These are phyloP conservation scores for Postia placenta DNA, from an alignment of 768 basidiomycete genomes.

Conservation along the genomic window DNA sequence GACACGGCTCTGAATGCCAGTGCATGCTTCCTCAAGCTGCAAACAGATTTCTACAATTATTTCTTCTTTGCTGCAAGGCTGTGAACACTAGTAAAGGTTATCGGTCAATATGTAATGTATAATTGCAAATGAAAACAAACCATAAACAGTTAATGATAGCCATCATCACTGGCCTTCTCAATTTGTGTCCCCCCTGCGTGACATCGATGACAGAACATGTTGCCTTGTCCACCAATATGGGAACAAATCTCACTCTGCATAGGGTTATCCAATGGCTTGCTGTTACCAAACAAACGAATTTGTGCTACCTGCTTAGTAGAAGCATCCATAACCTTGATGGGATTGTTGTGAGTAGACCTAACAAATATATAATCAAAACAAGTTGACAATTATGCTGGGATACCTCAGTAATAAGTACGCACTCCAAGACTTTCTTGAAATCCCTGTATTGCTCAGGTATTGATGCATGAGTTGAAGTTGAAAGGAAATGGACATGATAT, in stretches of 20 bases:
- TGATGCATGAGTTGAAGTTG: conserved; percentile 13
- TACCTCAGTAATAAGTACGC: neutral
- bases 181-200: neutral
- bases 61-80: neutral
- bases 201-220: neutral
- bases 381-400: neutral
- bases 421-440: neutral
- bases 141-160: neutral
- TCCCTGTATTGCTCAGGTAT: conserved; percentile 7
- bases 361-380: neutral
- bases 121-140: neutral
- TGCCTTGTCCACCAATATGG: neutral
- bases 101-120: neutral
- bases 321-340: neutral
- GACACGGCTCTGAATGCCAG: neutral
- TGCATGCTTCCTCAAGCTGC: neutral
- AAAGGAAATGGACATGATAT: conserved; percentile 7
- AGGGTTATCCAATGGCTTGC: neutral
- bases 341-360: neutral
- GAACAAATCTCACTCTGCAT: neutral
- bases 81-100: neutral
- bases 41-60: neutral
- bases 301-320: neutral
- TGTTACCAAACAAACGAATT: neutral
- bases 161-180: neutral